Evolutionary conservation across 768 basidiomycete species (phyloP), one percentile per base, ranked within the genome.

Genomic region (Leccinum longicurvipes): DNA sequence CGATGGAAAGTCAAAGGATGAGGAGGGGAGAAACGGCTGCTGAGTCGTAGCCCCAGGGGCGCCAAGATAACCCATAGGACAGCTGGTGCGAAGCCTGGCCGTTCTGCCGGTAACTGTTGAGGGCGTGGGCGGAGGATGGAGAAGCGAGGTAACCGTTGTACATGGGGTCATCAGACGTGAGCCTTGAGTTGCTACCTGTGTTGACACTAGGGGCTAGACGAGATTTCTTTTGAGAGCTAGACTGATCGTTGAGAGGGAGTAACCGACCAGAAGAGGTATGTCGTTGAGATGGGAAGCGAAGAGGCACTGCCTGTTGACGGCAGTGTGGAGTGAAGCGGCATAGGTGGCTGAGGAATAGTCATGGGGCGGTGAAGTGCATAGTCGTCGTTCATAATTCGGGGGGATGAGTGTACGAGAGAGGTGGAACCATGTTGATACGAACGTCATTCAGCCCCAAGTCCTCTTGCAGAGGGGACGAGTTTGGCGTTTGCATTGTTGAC

Each of bases 401-500:
- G 6, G 39, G 6, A 25, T 64, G n/a, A 65, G 56, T 23, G n/a
- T 10, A 19, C 17, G 39, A 12, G 17, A 44, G n/a, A 3, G 1
- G 6, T 25, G 42, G 4, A 23, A 31, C 23, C 19, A 24, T 12
- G 1, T 50, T 25, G 49, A 44, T 5, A 66, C 71, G 21, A 39
- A 71, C 71, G 21, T 71, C 70, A 6, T 53, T 64, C 27, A 70
- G 41, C 23, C 53, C 57, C 34, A 63, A 45, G 51, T 73, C 63
- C 1, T 51, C 57, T 58, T 2, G 53, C 19, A 14, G 61, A 50
- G 29, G 64, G 58, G 14, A 50, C 39, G 6, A 62, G 72, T 52
- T 71, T 69, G 23, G 63, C 64, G 41, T 65, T 64, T 1, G 63
- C 51, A n/a, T 72, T 76, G 62, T 72, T 75, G 3, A 63, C 69